Percentiles rank a stretch among this genome's conserved stretches.
These are phyloP conservation scores for Didymosphaeria variabile DNA, from an alignment of 2,329 filamentous ascomycete genomes.

Conservation along the genomic window DNA sequence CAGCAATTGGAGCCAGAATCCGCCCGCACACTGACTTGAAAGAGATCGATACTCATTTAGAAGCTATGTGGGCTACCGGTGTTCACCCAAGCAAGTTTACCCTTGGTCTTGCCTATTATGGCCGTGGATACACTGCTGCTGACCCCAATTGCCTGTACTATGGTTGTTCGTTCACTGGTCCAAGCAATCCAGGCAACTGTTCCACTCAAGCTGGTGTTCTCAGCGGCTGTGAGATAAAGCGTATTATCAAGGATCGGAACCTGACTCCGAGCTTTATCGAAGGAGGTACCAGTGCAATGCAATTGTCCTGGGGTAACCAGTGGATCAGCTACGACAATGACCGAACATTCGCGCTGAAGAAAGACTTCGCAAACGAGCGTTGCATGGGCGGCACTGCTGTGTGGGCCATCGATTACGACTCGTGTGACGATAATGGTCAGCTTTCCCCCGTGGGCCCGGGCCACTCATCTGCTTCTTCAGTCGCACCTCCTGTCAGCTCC, in stretches of 20 bases:
- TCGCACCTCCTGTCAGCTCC: neutral
- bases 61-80: constrained; percentile 58
- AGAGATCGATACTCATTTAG: constrained; percentile 54
- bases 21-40: constrained; percentile 58
- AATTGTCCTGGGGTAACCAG: constrained; percentile 46
- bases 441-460: neutral
- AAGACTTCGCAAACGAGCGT: constrained; percentile 28
- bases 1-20: constrained; percentile 43
- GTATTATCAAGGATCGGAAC: constrained; percentile 33
- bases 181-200: constrained; percentile 30
- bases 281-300: constrained; percentile 45
- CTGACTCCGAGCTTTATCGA: constrained; percentile 33
- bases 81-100: constrained; percentile 54
- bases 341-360: constrained; percentile 29
- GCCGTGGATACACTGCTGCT: constrained; percentile 43
- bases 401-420: constrained; percentile 53
- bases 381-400: constrained; percentile 43
- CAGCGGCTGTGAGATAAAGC: constrained; percentile 48
- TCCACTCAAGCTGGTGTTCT: constrained; percentile 46
- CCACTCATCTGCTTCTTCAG: neutral
- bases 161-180: constrained; percentile 32
- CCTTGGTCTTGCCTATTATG: constrained; percentile 60
- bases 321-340: constrained; percentile 52
- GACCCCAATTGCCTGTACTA: constrained; percentile 29
- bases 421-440: constrained; percentile 21